These are phyloP conservation scores for Onygenales sp. DNA, from an alignment of 2,329 filamentous ascomycete species.

Conservation along the genomic window DNA sequence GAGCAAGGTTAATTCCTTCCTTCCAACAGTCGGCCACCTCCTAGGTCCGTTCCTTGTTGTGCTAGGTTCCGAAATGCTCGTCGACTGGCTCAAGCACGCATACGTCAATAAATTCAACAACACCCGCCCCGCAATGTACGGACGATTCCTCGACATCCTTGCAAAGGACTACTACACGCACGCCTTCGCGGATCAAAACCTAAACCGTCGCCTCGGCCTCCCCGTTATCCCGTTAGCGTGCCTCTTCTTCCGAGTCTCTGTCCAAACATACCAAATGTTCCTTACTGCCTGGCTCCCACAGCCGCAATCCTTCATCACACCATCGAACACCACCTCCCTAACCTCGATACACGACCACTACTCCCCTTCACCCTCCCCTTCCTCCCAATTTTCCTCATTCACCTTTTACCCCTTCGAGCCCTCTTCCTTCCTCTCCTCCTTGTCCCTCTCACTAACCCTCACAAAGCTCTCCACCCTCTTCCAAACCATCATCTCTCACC, in stretches of 20 bases:
- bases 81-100: constrained; percentile 93
- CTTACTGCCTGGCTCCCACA: constrained; percentile 75
- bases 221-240: constrained; percentile 89
- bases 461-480: constrained; percentile 23
- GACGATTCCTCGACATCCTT: constrained; percentile 80
- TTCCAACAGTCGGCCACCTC: constrained; percentile 58
- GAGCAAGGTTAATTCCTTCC: constrained; percentile 33
- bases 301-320: constrained; percentile 31
- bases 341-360: constrained; percentile 36
- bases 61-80: constrained; percentile 89
- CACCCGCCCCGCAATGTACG: constrained; percentile 81
- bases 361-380: constrained; percentile 47
- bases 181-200: constrained; percentile 80
- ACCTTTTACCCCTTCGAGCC: constrained; percentile 42
- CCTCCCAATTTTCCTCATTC: constrained; percentile 38
- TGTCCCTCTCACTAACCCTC: constrained; percentile 40
- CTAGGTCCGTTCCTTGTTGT: constrained; percentile 90
- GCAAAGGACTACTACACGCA: constrained; percentile 98
- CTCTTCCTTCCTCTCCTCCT: constrained; percentile 30
- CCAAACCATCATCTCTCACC: constrained; percentile 30
- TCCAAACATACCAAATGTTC: constrained; percentile 98
- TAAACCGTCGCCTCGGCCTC: constrained; percentile 80
- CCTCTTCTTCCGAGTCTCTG: constrained; percentile 83
- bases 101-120: constrained; percentile 99
- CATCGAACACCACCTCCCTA: constrained; percentile 26